Evolutionary conservation across 192 early-diverging fungal species (phyloP).

Genomic region (Coemansia sp.): DNA sequence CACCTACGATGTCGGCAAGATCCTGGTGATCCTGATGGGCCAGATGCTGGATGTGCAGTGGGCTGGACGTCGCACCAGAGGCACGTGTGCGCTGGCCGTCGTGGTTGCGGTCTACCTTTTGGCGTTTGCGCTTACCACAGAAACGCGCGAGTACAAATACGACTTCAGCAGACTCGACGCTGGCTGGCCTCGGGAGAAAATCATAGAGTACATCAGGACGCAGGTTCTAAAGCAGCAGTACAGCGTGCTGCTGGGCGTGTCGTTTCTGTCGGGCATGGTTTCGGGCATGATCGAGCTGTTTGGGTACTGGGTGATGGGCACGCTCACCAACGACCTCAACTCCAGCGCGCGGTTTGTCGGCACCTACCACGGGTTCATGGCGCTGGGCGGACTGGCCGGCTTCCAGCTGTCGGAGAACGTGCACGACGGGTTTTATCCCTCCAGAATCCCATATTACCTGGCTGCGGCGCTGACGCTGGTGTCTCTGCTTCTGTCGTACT

Average conservation of each 20-base stretch:
- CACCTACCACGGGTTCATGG: constrained; percentile 38
- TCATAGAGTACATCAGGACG: constrained; percentile 16
- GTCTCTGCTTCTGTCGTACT: constrained; percentile 2
- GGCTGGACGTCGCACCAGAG: constrained; percentile 25
- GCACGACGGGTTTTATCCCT: not conserved
- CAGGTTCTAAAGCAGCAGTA: constrained; percentile 10
- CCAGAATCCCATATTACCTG: constrained; percentile 13
- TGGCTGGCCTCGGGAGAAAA: constrained; percentile 2
- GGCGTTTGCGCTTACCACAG: constrained; percentile 15
- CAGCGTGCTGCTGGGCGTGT: constrained; percentile 13
- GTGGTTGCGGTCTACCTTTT: constrained; percentile 13
- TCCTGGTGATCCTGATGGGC: constrained; percentile 33
- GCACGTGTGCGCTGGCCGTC: constrained; percentile 11
- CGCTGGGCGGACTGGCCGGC: constrained; percentile 33
- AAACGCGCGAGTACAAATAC: constrained; percentile 3
- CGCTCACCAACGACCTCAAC: constrained; percentile 44
- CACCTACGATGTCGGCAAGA: constrained; percentile 35
- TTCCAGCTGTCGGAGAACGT: constrained; percentile 17
- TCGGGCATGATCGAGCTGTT: constrained; percentile 45
- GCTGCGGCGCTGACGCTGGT: not conserved
- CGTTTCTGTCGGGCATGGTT: constrained; percentile 38
- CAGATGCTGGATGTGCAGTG: constrained; percentile 38
- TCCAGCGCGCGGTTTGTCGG: constrained; percentile 41
- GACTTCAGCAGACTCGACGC: constrained; percentile 14
- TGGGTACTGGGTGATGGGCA: constrained; percentile 51